Conservation (phyloP, 768 basidiomycete species). For the Naganishia friedmannii region DNA sequence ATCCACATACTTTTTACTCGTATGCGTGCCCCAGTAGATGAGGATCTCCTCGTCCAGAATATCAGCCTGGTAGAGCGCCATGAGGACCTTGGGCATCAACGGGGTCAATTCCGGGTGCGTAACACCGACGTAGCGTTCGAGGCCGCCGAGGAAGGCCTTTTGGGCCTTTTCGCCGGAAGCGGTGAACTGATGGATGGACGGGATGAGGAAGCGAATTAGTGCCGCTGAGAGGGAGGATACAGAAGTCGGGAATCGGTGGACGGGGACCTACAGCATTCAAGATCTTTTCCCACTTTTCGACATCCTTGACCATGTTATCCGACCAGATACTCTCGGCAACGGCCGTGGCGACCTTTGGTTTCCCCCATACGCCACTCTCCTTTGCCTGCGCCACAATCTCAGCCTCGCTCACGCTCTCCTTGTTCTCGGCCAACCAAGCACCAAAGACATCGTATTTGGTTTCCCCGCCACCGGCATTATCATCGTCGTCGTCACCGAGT, state of each 20-base stretch:
- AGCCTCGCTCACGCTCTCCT: slow-evolving; percentile 54
- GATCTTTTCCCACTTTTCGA: slow-evolving; percentile 61
- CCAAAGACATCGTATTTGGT: slow-evolving; percentile 82
- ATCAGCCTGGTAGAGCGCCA: slow-evolving; percentile 89
- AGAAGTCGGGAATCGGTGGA: background rate
- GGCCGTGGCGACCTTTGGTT: slow-evolving; percentile 82
- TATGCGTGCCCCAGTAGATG: slow-evolving; percentile 89
- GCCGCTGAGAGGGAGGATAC: background rate
- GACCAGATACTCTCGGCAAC: slow-evolving; percentile 80
- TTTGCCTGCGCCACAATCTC: slow-evolving; percentile 67
- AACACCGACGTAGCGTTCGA: slow-evolving; percentile 81
- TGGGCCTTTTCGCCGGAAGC: slow-evolving; percentile 91
- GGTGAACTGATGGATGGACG: slow-evolving; percentile 36
- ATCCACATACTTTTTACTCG: slow-evolving; percentile 93
- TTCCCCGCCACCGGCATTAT: slow-evolving; percentile 69
- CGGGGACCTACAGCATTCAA: slow-evolving; percentile 66
- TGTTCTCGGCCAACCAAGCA: slow-evolving; percentile 76
- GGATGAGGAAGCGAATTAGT: background rate
- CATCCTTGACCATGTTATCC: slow-evolving; percentile 58
- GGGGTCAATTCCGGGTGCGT: slow-evolving; percentile 68
- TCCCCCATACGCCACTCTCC: slow-evolving; percentile 87
- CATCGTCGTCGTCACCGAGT: slow-evolving; percentile 70
- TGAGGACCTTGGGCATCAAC: slow-evolving; percentile 81
- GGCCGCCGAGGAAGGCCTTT: slow-evolving; percentile 86
- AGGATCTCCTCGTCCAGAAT: slow-evolving; percentile 87